A percentile compares a stretch with the other conserved stretches of the same genome.
phyloP scores from a whole-genome alignment of 805 yeast species.

The Candida ulmi region DNA sequence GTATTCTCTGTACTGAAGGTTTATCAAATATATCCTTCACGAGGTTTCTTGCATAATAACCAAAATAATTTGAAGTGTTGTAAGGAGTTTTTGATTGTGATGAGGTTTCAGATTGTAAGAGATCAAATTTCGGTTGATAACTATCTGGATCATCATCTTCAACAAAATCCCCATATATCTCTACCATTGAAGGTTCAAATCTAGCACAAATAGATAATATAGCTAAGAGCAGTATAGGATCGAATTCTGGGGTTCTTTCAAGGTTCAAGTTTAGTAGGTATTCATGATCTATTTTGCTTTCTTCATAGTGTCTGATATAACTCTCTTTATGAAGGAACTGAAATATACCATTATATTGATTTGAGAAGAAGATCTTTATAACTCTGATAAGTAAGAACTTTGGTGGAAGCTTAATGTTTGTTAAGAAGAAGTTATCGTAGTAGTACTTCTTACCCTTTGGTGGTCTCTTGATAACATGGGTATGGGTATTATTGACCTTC shows the following conservation, averaged over 20 bases:
- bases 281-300: slow-evolving; percentile 2
- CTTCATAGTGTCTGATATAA: slow-evolving; percentile 4
- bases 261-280: slow-evolving; percentile 5
- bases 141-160: slow-evolving; percentile 23
- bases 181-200: slow-evolving; percentile 27
- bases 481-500: neutral
- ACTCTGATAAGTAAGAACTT: slow-evolving; percentile 8
- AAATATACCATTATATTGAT: slow-evolving; percentile 12
- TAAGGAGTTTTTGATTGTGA: slow-evolving; percentile 17
- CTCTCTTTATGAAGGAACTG: slow-evolving; percentile 8
- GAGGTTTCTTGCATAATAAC: slow-evolving; percentile 30
- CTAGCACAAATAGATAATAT: slow-evolving; percentile 32
- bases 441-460: slow-evolving; percentile 1
- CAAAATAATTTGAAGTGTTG: slow-evolving; percentile 33
- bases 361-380: slow-evolving; percentile 11
- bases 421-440: slow-evolving; percentile 1
- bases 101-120: slow-evolving; percentile 1
- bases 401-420: slow-evolving; percentile 7
- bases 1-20: slow-evolving; percentile 33
- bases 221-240: slow-evolving; percentile 29
- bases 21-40: slow-evolving; percentile 31
- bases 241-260: slow-evolving; percentile 6
- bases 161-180: slow-evolving; percentile 28
- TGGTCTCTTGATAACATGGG: neutral
- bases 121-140: slow-evolving; percentile 21